Base-by-base conservation (phyloP, 345 rosid species). In the Clausena lansium region DNA sequence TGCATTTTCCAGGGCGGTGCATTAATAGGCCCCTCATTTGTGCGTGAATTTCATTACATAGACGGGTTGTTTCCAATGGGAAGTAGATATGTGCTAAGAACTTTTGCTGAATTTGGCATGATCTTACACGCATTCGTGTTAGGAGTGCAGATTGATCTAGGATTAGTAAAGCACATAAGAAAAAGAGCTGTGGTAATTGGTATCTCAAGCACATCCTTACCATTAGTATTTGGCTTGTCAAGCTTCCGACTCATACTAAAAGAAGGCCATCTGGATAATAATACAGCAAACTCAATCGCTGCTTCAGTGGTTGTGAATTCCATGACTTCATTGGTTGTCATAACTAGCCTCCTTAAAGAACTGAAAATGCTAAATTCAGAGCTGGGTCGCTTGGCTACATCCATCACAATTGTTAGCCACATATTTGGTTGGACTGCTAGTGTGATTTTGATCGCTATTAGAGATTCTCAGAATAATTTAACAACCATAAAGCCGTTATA, bases 1-100 rank as follows among this genome's bases (percentile, higher is more conserved):
- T 67, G 32, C 33, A 6, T 67, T n/a, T 8, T n/a, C 74, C 76
- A 83, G 86, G 83, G 66, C 20, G 83, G 86, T 17, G 45, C 80
- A 41, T 11, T 83, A n/a, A 76, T 83, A 5, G 86, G 86, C 24
- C 86, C 81, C 30, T 80, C 86, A 5, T 9, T 83, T 36, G 76
- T 83, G 4, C 83, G 83, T 6, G 20, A 73, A 66, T 4, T 2
- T 2, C 5, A 19, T 3, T 69, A 55, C 19, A 28, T 50, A 14
- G 55, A 50, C 4, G 0, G 20, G 55, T 52, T 83, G 54, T 83
- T 80, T 25, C 74, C 79, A 2, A 1, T 28, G 15, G 28, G 66
- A 57, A 76, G 81, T 5, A 74, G 76, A 65, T 24, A 36, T 4
- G 28, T 74, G 3, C 71, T 83, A 1, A 55, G 78, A 25, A 65